A percentile compares a stretch with the other conserved stretches of the same genome.
These are phyloP conservation scores for Fusarium euwallaceae DNA, from an alignment of 2,329 filamentous ascomycete genomes.

Conservation along the genomic window DNA sequence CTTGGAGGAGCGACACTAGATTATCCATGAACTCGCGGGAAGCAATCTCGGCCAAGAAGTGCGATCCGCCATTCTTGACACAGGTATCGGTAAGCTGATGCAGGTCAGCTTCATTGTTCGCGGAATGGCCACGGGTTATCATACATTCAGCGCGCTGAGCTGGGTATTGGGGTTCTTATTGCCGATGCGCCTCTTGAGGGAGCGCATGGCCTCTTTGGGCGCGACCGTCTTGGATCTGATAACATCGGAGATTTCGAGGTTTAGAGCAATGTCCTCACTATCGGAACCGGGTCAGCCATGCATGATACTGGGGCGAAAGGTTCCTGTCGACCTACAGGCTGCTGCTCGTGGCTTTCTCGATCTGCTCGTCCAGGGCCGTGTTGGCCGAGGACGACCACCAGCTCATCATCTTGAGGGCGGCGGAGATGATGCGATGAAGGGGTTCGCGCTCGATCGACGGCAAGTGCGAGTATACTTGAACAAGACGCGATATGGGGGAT, in stretches of 20 bases:
- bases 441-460: slow-evolving; percentile 13
- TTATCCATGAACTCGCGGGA: slow-evolving; percentile 99
- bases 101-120: slow-evolving; percentile 28
- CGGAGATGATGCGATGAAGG: slow-evolving; percentile 13
- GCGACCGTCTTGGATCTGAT: slow-evolving; percentile 98
- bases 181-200: slow-evolving; percentile 91
- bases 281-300: slow-evolving; percentile 21
- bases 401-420: slow-evolving; percentile 75
- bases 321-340: slow-evolving; percentile 75
- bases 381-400: slow-evolving; percentile 96
- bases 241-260: slow-evolving; percentile 97
- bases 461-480: slow-evolving; percentile 1
- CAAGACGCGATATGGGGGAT: slow-evolving; percentile 4
- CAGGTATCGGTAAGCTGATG: slow-evolving; percentile 91
- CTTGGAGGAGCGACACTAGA: slow-evolving; percentile 88
- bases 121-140: slow-evolving; percentile 28
- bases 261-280: slow-evolving; percentile 95
- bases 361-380: slow-evolving; percentile 94
- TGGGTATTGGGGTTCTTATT: slow-evolving; percentile 99
- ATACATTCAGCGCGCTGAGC: slow-evolving; percentile 90
- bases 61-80: slow-evolving; percentile 96
- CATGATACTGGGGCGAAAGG: slow-evolving; percentile 28
- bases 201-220: slow-evolving; percentile 98
- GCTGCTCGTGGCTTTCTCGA: slow-evolving; percentile 93
- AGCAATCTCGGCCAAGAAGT: slow-evolving; percentile 95